phyloP scores from a whole-genome alignment of 345 rosid genomes.

The Hibiscus mutabilis region DNA sequence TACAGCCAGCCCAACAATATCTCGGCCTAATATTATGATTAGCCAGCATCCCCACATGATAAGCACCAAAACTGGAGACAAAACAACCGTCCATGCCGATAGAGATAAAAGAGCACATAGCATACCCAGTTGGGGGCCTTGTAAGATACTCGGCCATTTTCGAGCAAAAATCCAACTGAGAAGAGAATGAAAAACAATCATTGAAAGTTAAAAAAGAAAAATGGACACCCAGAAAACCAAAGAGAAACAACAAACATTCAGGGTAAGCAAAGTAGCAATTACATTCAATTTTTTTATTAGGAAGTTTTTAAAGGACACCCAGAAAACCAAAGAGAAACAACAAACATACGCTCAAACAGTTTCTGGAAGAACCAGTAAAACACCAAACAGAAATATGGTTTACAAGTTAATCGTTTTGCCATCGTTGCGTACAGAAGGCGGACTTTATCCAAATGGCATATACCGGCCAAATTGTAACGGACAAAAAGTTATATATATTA shows the following conservation, averaged over 20 bases:
- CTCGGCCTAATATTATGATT: slow-evolving; percentile 65
- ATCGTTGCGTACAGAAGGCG: background rate
- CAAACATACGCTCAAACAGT: background rate
- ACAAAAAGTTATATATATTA: background rate
- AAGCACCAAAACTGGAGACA: slow-evolving; percentile 80
- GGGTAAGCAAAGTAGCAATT: background rate
- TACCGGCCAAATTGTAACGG: background rate
- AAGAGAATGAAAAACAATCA: slow-evolving; percentile 11
- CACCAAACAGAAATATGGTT: background rate
- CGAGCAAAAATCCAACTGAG: slow-evolving; percentile 98
- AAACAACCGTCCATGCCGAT: slow-evolving; percentile 67
- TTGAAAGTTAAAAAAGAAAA: background rate
- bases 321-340: background rate
- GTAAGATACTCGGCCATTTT: slow-evolving; percentile 82
- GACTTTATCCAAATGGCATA: background rate
- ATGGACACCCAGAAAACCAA: too few relatives aligned
- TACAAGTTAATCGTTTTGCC: background rate
- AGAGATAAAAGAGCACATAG: slow-evolving; percentile 68
- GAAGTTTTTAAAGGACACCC: background rate
- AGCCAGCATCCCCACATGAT: slow-evolving; percentile 88
- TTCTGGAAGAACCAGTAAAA: background rate
- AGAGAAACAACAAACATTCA: too few relatives aligned
- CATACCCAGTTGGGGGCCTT: slow-evolving; percentile 78
- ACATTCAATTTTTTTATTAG: background rate
- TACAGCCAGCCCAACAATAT: slow-evolving; percentile 88